These are phyloP conservation scores for Phytophthora cryptogea DNA, from an alignment of 352 stramenopile species.

Conservation along the genomic window DNA sequence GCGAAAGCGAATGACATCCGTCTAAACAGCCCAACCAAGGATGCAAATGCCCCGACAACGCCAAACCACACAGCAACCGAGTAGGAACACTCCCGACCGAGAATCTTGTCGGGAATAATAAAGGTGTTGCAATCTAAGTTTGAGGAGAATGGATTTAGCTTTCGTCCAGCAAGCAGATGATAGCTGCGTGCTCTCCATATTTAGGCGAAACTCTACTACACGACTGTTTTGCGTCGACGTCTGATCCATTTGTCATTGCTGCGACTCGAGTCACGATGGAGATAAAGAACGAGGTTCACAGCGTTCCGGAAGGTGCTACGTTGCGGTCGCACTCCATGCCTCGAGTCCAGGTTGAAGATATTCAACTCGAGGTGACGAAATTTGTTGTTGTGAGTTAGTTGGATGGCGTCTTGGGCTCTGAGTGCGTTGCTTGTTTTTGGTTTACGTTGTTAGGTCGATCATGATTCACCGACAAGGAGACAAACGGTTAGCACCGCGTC, in stretches of 20 bases:
- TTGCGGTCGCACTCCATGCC: slow-evolving; percentile 18
- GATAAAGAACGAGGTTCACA: slow-evolving; percentile 7
- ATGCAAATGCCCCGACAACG: slow-evolving; percentile 4
- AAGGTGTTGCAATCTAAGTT: neutral
- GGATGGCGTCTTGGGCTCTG: neutral
- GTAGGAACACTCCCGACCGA: neutral
- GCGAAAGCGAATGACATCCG: slow-evolving; percentile 53
- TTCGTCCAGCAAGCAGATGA: neutral
- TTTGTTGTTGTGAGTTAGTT: neutral
- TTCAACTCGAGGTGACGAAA: slow-evolving; percentile 27
- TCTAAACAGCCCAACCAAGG: slow-evolving; percentile 42
- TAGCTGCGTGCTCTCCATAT: slow-evolving; percentile 9
- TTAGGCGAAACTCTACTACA: slow-evolving; percentile 9
- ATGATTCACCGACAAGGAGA: slow-evolving; percentile 10
- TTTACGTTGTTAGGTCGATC: slow-evolving; percentile 11
- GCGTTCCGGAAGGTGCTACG: neutral
- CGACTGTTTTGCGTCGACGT: slow-evolving; percentile 19
- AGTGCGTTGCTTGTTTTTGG: slow-evolving; percentile 1
- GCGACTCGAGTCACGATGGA: slow-evolving; percentile 21
- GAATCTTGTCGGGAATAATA: slow-evolving; percentile 8
- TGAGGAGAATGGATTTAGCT: slow-evolving; percentile 16
- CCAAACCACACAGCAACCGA: slow-evolving; percentile 10
- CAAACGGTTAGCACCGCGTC: slow-evolving; percentile 16
- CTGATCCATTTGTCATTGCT: slow-evolving; percentile 20
- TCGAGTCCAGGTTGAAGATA: slow-evolving; percentile 22